These are phyloP conservation scores for Thalassia testudinum DNA, from an alignment of 116 monocot species.

Conservation along the genomic window DNA sequence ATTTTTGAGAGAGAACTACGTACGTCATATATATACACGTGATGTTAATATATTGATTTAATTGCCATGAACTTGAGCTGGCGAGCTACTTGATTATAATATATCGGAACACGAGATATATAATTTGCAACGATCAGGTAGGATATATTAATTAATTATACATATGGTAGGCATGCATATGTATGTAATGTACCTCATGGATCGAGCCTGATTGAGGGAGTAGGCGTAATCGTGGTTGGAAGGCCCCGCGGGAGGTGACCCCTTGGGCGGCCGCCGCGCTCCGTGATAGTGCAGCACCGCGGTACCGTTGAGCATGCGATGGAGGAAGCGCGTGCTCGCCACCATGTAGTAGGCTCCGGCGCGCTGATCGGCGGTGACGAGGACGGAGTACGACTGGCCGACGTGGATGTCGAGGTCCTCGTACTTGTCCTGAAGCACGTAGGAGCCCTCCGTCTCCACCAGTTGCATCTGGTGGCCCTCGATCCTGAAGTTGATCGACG, in stretches of 20 bases:
- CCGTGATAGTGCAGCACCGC: conserved; percentile 5
- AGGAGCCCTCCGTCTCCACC: conserved; percentile 13
- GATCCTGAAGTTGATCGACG: conserved; percentile 13
- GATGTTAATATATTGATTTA: background rate
- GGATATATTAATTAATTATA: background rate
- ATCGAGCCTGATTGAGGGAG: conserved; percentile 7
- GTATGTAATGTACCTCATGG: conserved; percentile 16
- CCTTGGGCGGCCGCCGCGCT: background rate
- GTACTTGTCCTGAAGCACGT: conserved; percentile 10
- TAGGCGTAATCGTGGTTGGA: background rate
- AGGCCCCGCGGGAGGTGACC: background rate
- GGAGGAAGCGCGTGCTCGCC: conserved; percentile 10
- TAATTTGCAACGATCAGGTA: background rate
- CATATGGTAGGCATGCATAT: background rate
- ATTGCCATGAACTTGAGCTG: background rate
- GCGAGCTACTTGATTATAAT: background rate
- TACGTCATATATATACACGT: background rate
- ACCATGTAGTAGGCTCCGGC: conserved; percentile 9
- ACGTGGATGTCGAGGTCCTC: conserved; percentile 13
- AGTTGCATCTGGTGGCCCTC: conserved; percentile 13
- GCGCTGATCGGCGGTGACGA: conserved; percentile 13
- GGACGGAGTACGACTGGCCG: conserved; percentile 18
- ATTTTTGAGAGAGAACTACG: too few relatives aligned
- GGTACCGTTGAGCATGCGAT: background rate
- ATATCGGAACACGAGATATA: too few relatives aligned